phyloP scores from a whole-genome alignment of 805 yeast genomes.

The Ogataea allantospora region DNA sequence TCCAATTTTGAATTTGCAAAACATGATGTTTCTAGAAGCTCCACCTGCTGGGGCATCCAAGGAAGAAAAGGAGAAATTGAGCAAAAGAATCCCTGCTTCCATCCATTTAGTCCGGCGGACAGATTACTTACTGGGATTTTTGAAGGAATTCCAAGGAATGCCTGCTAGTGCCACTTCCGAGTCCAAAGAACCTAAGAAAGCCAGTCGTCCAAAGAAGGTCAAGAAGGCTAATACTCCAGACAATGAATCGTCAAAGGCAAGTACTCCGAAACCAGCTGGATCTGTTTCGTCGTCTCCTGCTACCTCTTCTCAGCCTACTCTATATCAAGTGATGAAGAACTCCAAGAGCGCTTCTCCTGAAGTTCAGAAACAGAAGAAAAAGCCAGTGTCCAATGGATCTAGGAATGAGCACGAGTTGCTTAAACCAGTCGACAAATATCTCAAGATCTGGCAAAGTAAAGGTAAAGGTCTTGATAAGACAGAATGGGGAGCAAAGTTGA shows the following conservation, averaged over 20 bases:
- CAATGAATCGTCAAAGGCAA: conserved; percentile 16
- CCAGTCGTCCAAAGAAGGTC: conserved; percentile 23
- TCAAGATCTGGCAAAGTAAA: conserved; percentile 31
- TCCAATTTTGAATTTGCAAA: conserved; percentile 82
- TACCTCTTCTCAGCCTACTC: conserved; percentile 21
- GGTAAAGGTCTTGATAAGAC: conserved; percentile 34
- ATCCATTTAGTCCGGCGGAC: conserved; percentile 90
- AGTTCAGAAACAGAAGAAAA: conserved; percentile 6
- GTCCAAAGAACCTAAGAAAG: conserved; percentile 19
- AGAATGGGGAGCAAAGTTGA: conserved; percentile 32
- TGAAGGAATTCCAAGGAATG: conserved; percentile 45
- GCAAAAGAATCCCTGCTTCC: conserved; percentile 81
- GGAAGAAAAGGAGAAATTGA: conserved; percentile 37
- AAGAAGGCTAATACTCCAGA: conserved; percentile 28
- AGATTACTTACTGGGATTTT: conserved; percentile 74
- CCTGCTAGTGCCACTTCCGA: conserved; percentile 1
- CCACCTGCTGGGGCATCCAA: conserved; percentile 35
- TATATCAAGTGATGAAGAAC: conserved; percentile 23
- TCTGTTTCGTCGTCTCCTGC: conserved; percentile 11
- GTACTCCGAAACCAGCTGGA: conserved; percentile 18
- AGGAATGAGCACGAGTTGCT: conserved; percentile 24
- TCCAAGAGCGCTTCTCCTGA: conserved; percentile 5
- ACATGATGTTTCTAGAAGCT: conserved; percentile 70
- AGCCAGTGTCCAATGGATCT: conserved; percentile 15
- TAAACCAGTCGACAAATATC: conserved; percentile 29